Base-by-base conservation (phyloP, 345 rosid species). In the Murraya koenigii region DNA sequence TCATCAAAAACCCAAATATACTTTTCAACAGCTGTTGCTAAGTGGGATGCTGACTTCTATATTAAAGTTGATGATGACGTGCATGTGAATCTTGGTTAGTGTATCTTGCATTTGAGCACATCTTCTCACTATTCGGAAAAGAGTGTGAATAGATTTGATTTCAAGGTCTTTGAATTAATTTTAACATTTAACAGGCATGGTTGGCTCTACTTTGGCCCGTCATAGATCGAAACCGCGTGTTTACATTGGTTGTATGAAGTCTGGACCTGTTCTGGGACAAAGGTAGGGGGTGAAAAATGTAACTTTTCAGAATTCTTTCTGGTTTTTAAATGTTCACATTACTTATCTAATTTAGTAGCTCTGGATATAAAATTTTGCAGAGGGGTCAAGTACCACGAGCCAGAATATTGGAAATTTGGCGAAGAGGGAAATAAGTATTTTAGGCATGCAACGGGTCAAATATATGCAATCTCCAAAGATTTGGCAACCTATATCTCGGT, bases 401-500 rank as follows among this genome's bases (percentile, higher is more conserved):
- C 99, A 39, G 98, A 96, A 82, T 88, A 89, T 82, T 94, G 99
- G 97, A 94, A 96, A 79, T 96, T 96, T 71, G 99, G 99, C 20
- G 99, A 96, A 89, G 94, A 90, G 58, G 98, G 97, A 19, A 96
- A 90, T 75, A 94, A 91, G 82, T 96, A 94, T 80, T 96, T 94
- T 71, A 89, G 99, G 78, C 99, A 96, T 68, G 99, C 99, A 44
- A 89, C 94, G 2, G 99, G 99, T 61, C 99, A 94, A 82, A 85
- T 94, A 81, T 96, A 96, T 76, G 97, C 94, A 55, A 86, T 96
- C 79, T 96, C 99, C 39, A 94, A 92, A 82, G 97, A 96, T 81
- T 85, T 96, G 78, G 98, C 98, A 28, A 91, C 99, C 28, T 96
- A 92, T 55, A 89, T 96, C 41, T 92, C 97, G 49, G 86, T 90